A percentile compares a stretch with the other conserved stretches of the same genome.
Evolutionary conservation across 2,329 filamentous ascomycete genomes (phyloP).

Genomic region (Botrytis byssoidea): DNA sequence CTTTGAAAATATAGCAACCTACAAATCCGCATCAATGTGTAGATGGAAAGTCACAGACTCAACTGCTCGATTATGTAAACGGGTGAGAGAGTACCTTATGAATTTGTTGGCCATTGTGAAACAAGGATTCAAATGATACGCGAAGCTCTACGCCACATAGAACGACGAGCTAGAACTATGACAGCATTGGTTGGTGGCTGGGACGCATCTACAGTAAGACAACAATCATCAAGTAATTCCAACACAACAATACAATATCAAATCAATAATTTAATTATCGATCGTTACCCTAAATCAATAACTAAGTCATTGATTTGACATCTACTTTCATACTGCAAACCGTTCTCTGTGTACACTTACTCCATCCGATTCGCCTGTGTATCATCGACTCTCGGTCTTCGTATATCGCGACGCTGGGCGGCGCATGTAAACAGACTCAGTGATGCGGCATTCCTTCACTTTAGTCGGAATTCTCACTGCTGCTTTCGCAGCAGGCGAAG

Average conservation of each 20-base stretch:
- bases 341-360: neutral
- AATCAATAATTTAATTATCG: neutral
- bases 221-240: neutral
- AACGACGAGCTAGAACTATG: neutral
- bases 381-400: neutral
- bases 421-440: slow-evolving; percentile 21
- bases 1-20: neutral
- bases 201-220: neutral
- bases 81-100: neutral
- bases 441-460: slow-evolving; percentile 29
- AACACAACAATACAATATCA: neutral
- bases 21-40: neutral
- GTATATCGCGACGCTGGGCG: slow-evolving; percentile 24
- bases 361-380: neutral
- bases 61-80: neutral
- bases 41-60: neutral
- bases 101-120: slow-evolving; percentile 5
- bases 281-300: neutral
- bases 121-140: neutral
- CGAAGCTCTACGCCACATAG: slow-evolving; percentile 9
- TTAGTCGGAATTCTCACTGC: slow-evolving; percentile 27
- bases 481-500: slow-evolving; percentile 31
- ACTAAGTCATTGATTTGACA: neutral
- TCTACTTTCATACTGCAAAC: neutral
- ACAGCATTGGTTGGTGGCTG: slow-evolving; percentile 17